Evolutionary conservation across 2,329 filamentous ascomycete genomes (phyloP).

Genomic region (Talaromyces sp.): DNA sequence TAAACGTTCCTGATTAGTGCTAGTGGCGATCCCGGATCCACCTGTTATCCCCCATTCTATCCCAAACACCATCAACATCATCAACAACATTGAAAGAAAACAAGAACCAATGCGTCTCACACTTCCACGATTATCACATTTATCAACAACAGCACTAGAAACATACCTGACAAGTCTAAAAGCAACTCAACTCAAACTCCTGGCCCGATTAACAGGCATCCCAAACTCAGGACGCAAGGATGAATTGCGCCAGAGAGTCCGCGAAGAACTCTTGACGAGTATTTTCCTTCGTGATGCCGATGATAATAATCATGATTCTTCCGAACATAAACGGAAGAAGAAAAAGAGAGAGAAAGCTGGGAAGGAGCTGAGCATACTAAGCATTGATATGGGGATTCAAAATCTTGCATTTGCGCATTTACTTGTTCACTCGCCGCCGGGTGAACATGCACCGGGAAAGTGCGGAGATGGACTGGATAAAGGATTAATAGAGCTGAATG

Average conservation of each 20-base stretch:
- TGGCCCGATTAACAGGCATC: constrained; percentile 59
- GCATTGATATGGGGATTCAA: constrained; percentile 78
- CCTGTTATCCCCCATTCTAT: neutral
- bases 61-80: neutral
- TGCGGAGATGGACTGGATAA: constrained; percentile 17
- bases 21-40: too few species aligned
- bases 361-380: constrained; percentile 54
- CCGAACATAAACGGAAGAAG: neutral
- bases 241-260: constrained; percentile 49
- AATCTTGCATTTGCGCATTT: constrained; percentile 73
- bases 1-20: too few species aligned
- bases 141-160: neutral
- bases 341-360: neutral
- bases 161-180: constrained; percentile 42
- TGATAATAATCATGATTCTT: neutral
- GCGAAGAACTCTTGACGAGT: constrained; percentile 20
- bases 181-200: constrained; percentile 50
- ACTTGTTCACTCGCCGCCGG: constrained; percentile 26
- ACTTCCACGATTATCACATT: neutral
- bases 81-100: neutral
- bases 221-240: constrained; percentile 56
- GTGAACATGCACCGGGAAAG: neutral
- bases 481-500: constrained; percentile 26
- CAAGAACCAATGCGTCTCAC: constrained; percentile 7
- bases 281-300: constrained; percentile 12